A percentile compares a stretch with the other conserved stretches of the same genome.
phyloP scores from a whole-genome alignment of 331 rosid species.

The Malus hybrid region DNA sequence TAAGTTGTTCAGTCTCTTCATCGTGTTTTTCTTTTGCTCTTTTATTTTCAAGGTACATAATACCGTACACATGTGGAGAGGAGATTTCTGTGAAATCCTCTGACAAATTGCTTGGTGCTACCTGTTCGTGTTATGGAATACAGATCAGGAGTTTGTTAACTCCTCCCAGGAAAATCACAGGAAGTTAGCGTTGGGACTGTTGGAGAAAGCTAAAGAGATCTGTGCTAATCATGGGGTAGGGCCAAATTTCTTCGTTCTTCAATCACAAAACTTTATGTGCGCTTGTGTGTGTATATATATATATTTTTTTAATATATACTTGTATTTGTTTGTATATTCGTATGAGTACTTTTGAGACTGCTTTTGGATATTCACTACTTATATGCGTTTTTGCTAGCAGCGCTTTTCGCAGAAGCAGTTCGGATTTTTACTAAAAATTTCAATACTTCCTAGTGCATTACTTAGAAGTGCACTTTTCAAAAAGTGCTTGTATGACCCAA shows the following conservation, averaged over 20 bases:
- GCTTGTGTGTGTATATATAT: too few species aligned
- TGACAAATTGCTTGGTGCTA: not conserved
- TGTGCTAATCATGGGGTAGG: constrained; percentile 44
- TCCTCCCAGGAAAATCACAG: constrained; percentile 30
- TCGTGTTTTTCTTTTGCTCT: not conserved
- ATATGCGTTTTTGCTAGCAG: not conserved
- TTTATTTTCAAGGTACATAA: not conserved
- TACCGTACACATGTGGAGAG: not conserved
- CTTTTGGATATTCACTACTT: not conserved
- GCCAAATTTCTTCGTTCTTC: not conserved
- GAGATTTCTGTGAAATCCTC: not conserved
- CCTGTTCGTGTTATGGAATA: not conserved
- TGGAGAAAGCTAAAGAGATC: constrained; percentile 41
- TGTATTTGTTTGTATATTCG: too few species aligned
- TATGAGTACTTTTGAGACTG: not conserved
- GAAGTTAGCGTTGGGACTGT: constrained; percentile 24
- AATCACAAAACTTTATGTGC: not conserved
- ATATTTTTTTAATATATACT: too few species aligned
- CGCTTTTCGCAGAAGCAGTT: not conserved
- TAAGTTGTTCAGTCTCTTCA: constrained; percentile 17
- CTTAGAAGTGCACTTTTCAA: not conserved
- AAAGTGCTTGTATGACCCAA: not conserved
- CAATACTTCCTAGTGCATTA: not conserved
- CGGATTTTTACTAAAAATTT: not conserved
- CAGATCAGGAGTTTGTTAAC: constrained; percentile 24